These are phyloP conservation scores for Botrytis tulipae DNA, from an alignment of 2,329 filamentous ascomycete species.

Conservation along the genomic window DNA sequence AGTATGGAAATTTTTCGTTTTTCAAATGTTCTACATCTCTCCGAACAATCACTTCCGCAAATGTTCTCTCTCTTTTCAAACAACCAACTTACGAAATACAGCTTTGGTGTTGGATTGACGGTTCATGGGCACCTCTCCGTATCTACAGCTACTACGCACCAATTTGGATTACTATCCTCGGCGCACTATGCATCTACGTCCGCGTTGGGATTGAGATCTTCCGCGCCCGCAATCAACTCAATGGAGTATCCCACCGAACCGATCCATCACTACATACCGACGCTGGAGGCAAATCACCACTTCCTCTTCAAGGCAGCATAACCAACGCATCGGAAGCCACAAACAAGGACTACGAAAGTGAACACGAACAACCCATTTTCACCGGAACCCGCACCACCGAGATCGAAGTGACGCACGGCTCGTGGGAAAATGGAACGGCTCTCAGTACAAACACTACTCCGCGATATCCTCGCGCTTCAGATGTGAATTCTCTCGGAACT, in stretches of 20 bases:
- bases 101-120: constrained; percentile 78
- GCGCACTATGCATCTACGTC: constrained; percentile 64
- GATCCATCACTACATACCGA: constrained; percentile 2
- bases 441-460: not conserved
- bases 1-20: constrained; percentile 22
- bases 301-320: not conserved
- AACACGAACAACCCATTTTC: constrained; percentile 10
- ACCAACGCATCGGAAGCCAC: not conserved
- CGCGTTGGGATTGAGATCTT: constrained; percentile 65
- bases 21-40: not conserved
- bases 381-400: constrained; percentile 30
- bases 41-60: too few relatives aligned
- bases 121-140: constrained; percentile 66
- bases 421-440: constrained; percentile 10
- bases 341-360: not conserved
- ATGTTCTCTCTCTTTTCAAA: too few relatives aligned
- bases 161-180: constrained; percentile 61
- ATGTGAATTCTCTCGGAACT: not conserved
- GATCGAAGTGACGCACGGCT: constrained; percentile 27
- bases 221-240: constrained; percentile 50
- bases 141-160: constrained; percentile 73
- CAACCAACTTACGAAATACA: constrained; percentile 50
- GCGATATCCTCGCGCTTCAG: not conserved
- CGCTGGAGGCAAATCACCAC: constrained; percentile 40
- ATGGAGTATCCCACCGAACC: constrained; percentile 13